Evolutionary conservation across 2,329 filamentous ascomycete species (phyloP).

Genomic region (Coniochaeta sp.): DNA sequence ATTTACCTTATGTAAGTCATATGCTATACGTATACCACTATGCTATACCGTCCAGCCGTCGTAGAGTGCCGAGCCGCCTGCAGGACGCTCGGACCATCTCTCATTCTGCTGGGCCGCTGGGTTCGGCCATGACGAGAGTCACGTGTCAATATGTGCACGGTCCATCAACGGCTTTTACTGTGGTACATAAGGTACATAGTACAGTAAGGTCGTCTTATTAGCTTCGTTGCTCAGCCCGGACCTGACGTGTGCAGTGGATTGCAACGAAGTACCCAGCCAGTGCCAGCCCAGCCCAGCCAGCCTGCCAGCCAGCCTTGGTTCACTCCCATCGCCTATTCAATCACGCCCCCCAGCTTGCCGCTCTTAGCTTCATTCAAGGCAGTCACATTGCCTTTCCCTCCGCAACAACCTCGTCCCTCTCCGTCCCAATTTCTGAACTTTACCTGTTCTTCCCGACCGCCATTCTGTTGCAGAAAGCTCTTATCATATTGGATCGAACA

Average conservation of each 20-base stretch:
- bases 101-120: neutral
- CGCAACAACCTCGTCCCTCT: neutral
- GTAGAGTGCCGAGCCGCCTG: neutral
- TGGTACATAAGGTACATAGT: no score
- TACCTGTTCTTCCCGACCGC: neutral
- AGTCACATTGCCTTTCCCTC: conserved; percentile 1
- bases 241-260: neutral
- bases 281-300: no score
- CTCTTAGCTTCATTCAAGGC: conserved; percentile 1
- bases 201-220: no score
- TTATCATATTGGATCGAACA: neutral
- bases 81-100: neutral
- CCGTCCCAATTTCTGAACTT: neutral
- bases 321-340: neutral
- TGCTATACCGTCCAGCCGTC: no score
- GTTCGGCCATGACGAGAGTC: neutral
- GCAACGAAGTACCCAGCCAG: no score
- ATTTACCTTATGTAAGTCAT: no score
- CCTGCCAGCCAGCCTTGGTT: conserved; percentile 1
- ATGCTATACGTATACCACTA: no score
- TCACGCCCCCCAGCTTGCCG: conserved; percentile 1
- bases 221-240: conserved; percentile 1
- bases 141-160: neutral
- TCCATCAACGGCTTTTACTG: neutral
- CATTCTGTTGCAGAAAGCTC: neutral